Evolutionary conservation across 345 rosid species (phyloP), one percentile per base, ranked within the genome.

Genomic region (Sisymbrium irio): DNA sequence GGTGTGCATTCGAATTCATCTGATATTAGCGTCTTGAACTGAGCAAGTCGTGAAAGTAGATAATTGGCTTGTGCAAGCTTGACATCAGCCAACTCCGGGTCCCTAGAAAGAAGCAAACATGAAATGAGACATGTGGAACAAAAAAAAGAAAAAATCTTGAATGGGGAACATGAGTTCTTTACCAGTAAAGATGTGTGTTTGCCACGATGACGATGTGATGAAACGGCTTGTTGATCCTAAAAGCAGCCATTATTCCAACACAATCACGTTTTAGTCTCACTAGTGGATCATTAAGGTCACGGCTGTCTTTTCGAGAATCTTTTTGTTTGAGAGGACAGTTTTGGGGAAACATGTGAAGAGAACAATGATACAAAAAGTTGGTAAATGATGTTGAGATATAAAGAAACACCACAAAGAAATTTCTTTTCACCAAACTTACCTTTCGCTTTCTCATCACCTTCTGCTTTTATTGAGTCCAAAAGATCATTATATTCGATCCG

Each of bases 11-110:
- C 84, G 27, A 81, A 90, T 75, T 75, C 87, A 17, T 83, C 81
- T 18, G 89, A 77, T 72, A 92, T 87, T 67, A 80, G 64, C 1
- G 57, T 68, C 64, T 79, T 87, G 72, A 95, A 95, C 64, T 78
- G 80, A 62, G 85, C 89, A 67, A 95, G 75, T 28, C 94, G 86
- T 17, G 82, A 80, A 14, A 86, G 72, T 30, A 92, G 94, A 82
- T 90, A 85, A 12, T 84, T 92, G 62, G 97, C 97, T 80, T 95
- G 99, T 25, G 98, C 97, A 62, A 95, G 97, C 89, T 95, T 92
- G 54, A 92, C 97, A 77, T 95, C 98, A 45, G 88, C 92, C 85
- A 85, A 84, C 69, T 84, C 84, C 37, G 97, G 99, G 82, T 95
- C 99, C 98, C 97, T 95, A 85, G 40, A 65, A 62, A 75, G 33